Conservation (phyloP, 1,284 basidiomycete genomes). For the Psilocybe mexicana region DNA sequence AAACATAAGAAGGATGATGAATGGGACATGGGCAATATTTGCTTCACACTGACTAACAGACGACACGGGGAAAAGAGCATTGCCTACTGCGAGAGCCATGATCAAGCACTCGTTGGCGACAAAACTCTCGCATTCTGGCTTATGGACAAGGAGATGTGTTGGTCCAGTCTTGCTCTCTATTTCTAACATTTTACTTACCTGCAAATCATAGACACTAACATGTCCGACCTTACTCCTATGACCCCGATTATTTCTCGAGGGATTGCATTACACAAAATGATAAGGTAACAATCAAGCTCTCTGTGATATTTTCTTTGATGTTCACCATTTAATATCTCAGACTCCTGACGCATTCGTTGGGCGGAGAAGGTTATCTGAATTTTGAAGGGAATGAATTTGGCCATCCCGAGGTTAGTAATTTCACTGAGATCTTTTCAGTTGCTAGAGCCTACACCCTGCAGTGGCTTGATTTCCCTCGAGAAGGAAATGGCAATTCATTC, state of each 20-base stretch:
- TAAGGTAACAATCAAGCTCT: conserved; percentile 61
- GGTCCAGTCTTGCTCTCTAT: conserved; percentile 25
- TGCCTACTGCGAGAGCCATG: conserved; percentile 95
- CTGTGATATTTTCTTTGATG: not conserved
- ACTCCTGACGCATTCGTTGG: conserved; percentile 87
- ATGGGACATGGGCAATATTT: conserved; percentile 90
- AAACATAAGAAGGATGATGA: conserved; percentile 89
- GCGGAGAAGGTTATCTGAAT: conserved; percentile 97
- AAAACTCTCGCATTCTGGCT: conserved; percentile 99
- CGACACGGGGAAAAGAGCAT: conserved; percentile 90
- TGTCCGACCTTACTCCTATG: conserved; percentile 88
- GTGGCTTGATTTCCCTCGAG: conserved; percentile 99
- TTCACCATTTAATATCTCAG: conserved; percentile 40
- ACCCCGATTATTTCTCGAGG: conserved; percentile 91
- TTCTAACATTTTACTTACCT: not conserved
- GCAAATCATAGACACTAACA: conserved; percentile 74
- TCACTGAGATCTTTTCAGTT: not conserved
- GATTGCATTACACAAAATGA: conserved; percentile 95
- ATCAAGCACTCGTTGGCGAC: conserved; percentile 97
- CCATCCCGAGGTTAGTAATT: conserved; percentile 77
- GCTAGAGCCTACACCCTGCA: conserved; percentile 30
- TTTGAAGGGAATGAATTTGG: conserved; percentile 99
- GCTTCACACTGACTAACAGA: conserved; percentile 89
- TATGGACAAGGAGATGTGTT: conserved; percentile 99
- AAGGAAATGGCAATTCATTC: conserved; percentile 94